Conservation (phyloP, 1,284 basidiomycete genomes). For the Ceratobasidium papillatum region DNA sequence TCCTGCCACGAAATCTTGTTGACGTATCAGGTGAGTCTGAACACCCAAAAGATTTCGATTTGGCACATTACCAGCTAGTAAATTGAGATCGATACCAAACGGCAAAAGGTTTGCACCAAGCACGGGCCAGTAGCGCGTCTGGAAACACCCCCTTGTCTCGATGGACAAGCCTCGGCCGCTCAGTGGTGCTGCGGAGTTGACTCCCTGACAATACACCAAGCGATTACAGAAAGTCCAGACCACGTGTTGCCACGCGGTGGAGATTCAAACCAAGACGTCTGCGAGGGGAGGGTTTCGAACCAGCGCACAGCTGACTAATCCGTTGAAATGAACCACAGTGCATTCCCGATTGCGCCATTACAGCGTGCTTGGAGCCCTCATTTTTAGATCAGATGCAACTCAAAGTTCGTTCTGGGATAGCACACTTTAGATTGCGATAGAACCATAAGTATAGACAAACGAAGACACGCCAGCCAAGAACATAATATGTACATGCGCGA, state of each 20-base stretch:
- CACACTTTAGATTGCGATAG: background rate
- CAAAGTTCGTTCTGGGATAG: background rate
- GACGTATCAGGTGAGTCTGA: too few species aligned
- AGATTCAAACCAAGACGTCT: conserved; percentile 42
- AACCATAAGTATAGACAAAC: conserved; percentile 40
- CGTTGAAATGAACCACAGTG: conserved; percentile 39
- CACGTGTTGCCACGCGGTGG: conserved; percentile 40
- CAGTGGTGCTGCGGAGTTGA: conserved; percentile 41
- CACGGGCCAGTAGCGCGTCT: conserved; percentile 42
- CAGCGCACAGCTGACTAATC: conserved; percentile 42
- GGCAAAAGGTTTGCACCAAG: conserved; percentile 39
- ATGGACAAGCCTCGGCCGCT: conserved; percentile 40
- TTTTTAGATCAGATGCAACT: background rate
- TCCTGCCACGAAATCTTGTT: too few species aligned
- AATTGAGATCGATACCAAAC: too few species aligned
- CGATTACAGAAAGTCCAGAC: conserved; percentile 38
- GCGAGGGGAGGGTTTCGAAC: conserved; percentile 42
- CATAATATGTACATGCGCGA: conserved; percentile 28
- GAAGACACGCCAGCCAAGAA: conserved; percentile 15
- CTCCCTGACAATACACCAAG: conserved; percentile 38
- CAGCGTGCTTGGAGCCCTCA: conserved; percentile 9
- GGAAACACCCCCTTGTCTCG: conserved; percentile 42
- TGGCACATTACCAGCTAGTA: too few species aligned
- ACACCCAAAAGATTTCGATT: too few species aligned
- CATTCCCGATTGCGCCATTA: conserved; percentile 42